phyloP scores from a whole-genome alignment of 169 alveolate genomes.

The Eimeria falciformis region DNA sequence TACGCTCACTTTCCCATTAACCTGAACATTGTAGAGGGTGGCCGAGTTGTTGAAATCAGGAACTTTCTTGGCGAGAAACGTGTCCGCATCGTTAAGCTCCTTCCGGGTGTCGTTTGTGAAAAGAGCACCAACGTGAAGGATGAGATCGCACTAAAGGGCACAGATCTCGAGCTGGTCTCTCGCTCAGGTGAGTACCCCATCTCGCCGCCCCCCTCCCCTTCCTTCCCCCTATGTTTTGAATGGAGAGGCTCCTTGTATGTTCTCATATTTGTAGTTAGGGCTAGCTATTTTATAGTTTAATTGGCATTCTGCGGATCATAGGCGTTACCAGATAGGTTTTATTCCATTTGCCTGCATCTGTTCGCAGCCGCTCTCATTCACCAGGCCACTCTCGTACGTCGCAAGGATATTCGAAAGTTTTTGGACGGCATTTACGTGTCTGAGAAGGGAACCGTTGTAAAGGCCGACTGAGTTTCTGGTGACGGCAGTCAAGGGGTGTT shows the following conservation, averaged over 20 bases:
- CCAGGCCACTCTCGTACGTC: constrained; percentile 97
- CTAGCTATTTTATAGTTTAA: not conserved
- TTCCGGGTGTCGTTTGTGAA: constrained; percentile 84
- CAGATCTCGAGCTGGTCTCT: constrained; percentile 97
- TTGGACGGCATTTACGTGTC: constrained; percentile 99
- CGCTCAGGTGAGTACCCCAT: constrained; percentile 88
- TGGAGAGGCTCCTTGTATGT: not conserved
- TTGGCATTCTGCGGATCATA: not conserved
- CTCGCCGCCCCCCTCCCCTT: too few relatives aligned
- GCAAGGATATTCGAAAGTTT: constrained; percentile 99
- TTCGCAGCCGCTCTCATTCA: constrained; percentile 91
- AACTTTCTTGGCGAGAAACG: constrained; percentile 99
- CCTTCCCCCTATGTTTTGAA: not conserved
- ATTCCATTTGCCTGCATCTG: too few relatives aligned
- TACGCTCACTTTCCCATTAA: constrained; percentile 99
- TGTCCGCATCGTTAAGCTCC: constrained; percentile 90
- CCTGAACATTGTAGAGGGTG: constrained; percentile 95
- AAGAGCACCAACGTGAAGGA: constrained; percentile 96
- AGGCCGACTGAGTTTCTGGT: constrained; percentile 84
- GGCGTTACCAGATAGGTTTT: too few relatives aligned
- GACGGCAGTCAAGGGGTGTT: not conserved
- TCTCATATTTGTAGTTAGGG: not conserved
- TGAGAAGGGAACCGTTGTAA: constrained; percentile 94
- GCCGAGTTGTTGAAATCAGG: constrained; percentile 96
- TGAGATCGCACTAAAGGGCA: constrained; percentile 97